These are phyloP conservation scores for Chalaropsis ovoidea DNA, from an alignment of 2,329 filamentous ascomycete genomes.

Conservation along the genomic window DNA sequence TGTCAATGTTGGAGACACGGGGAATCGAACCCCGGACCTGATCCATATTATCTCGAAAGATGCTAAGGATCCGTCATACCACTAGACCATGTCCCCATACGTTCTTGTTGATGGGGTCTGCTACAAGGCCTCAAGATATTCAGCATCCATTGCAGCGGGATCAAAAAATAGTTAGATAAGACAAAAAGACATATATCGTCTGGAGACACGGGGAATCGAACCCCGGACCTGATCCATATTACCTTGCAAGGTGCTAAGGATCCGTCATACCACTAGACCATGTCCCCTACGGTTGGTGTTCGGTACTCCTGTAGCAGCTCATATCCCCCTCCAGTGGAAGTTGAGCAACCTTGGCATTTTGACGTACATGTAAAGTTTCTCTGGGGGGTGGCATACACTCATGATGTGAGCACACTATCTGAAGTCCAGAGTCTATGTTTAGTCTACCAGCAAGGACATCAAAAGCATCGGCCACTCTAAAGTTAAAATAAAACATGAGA, in stretches of 20 bases:
- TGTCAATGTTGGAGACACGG: slow-evolving; percentile 22
- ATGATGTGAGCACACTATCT: no score
- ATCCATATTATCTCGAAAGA: slow-evolving; percentile 17
- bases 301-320: no score
- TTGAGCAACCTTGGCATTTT: no score
- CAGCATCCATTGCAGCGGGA: neutral
- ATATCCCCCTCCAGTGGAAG: no score
- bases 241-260: slow-evolving; percentile 21
- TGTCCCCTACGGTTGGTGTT: slow-evolving; percentile 3
- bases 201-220: slow-evolving; percentile 26
- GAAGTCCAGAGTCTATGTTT: no score
- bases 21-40: slow-evolving; percentile 26
- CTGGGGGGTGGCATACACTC: no score
- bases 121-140: neutral
- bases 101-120: neutral
- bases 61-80: slow-evolving; percentile 25
- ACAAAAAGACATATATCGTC: no score
- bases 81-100: slow-evolving; percentile 22
- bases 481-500: no score
- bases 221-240: slow-evolving; percentile 25
- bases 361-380: no score
- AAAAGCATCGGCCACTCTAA: no score
- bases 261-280: slow-evolving; percentile 25
- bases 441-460: no score
- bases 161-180: neutral